phyloP scores from a whole-genome alignment of 139 green algal species.

The Spirogloea muscicola region DNA sequence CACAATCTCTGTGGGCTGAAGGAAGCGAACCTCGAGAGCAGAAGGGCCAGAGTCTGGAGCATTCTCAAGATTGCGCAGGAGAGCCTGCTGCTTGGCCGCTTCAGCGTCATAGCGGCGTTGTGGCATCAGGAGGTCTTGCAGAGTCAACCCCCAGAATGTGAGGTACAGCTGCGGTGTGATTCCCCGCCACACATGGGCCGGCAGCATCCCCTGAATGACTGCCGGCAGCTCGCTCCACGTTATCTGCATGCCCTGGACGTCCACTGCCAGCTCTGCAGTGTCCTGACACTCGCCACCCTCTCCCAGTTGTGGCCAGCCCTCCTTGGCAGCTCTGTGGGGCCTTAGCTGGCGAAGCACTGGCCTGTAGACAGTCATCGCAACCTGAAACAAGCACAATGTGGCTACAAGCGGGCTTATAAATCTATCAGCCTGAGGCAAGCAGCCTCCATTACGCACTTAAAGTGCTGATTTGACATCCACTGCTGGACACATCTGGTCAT shows the following conservation, averaged over 20 bases:
- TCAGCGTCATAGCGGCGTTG: constrained; percentile 34
- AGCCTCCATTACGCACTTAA: too few species aligned
- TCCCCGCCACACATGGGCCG: constrained; percentile 39
- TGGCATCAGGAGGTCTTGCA: constrained; percentile 64
- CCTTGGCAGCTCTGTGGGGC: neutral
- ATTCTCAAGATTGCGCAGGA: constrained; percentile 10
- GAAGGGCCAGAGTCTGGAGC: neutral
- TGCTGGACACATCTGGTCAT: too few species aligned
- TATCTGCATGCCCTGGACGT: neutral
- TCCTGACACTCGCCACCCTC: neutral
- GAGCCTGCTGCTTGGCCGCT: constrained; percentile 29
- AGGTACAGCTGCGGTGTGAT: constrained; percentile 65
- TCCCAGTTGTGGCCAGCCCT: neutral
- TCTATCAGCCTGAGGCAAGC: too few species aligned
- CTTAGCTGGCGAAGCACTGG: too few species aligned
- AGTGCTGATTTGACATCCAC: too few species aligned
- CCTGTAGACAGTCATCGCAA: constrained; percentile 61
- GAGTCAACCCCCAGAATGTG: constrained; percentile 69
- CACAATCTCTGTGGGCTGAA: too few species aligned
- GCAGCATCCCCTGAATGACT: constrained; percentile 35
- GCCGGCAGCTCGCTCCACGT: constrained; percentile 36
- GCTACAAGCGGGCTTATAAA: too few species aligned
- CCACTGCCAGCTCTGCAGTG: neutral
- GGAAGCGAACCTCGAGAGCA: too few species aligned
- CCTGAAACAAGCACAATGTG: too few species aligned